Evolutionary conservation across 768 basidiomycete genomes (phyloP).

Genomic region (Collybiopsis luxurians): DNA sequence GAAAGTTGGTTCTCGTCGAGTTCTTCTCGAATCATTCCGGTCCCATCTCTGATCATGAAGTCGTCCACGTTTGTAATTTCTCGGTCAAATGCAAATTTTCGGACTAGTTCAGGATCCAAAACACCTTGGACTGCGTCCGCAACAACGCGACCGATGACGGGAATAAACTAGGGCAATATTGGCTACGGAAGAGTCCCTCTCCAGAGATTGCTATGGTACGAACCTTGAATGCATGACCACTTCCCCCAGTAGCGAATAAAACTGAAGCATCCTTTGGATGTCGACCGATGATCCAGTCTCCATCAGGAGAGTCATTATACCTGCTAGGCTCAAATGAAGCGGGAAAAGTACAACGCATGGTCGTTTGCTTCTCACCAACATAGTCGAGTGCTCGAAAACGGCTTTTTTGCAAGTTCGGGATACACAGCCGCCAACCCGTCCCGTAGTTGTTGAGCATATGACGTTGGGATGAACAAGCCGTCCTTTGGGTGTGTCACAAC

Average conservation of each 20-base stretch:
- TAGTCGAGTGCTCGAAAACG: conserved; percentile 70
- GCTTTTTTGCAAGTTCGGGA: conserved; percentile 73
- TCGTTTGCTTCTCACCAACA: conserved; percentile 69
- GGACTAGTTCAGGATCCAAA: conserved; percentile 46
- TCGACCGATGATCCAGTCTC: conserved; percentile 86
- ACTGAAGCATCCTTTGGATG: conserved; percentile 56
- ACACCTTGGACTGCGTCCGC: conserved; percentile 68
- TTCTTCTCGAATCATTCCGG: conserved; percentile 22
- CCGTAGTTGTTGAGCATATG: conserved; percentile 49
- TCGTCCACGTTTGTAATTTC: conserved; percentile 26
- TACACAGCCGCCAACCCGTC: conserved; percentile 54
- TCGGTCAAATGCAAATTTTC: conserved; percentile 67
- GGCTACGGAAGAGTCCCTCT: no score
- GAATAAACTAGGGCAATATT: conserved; percentile 66
- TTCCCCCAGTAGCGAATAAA: conserved; percentile 83
- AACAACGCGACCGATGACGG: conserved; percentile 76
- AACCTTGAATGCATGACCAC: conserved; percentile 88
- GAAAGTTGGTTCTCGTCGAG: conserved; percentile 51
- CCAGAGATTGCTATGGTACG: not conserved
- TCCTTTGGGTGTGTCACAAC: conserved; percentile 53
- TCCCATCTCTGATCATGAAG: conserved; percentile 32
- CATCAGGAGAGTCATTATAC: conserved; percentile 88
- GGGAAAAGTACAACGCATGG: not conserved
- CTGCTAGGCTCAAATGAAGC: conserved; percentile 32
- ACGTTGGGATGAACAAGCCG: conserved; percentile 66